These are phyloP conservation scores for Macrolepiota albuminosa DNA, from an alignment of 768 basidiomycete genomes.

Conservation along the genomic window DNA sequence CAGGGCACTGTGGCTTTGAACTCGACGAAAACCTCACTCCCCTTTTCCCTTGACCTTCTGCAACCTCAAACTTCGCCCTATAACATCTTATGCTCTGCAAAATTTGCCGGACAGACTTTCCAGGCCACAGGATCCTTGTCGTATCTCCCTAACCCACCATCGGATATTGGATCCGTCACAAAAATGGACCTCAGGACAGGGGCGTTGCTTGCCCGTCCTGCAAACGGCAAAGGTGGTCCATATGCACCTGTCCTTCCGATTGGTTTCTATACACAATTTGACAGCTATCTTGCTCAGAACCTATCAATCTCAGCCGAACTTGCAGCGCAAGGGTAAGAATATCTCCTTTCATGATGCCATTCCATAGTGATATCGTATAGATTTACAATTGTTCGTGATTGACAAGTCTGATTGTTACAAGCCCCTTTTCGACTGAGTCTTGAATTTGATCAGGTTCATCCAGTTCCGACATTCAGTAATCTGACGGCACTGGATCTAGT, in stretches of 20 bases:
- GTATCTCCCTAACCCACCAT: constrained; percentile 43
- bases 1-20: constrained; percentile 47
- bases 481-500: constrained; percentile 52
- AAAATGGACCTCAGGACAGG: constrained; percentile 62
- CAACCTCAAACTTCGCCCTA: constrained; percentile 37
- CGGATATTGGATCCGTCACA: constrained; percentile 49
- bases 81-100: constrained; percentile 34
- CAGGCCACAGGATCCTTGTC: constrained; percentile 39
- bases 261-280: constrained; percentile 69
- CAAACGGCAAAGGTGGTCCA: constrained; percentile 41
- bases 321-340: constrained; percentile 49
- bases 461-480: constrained; percentile 62
- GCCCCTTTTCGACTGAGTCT: constrained; percentile 6
- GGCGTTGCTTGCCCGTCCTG: constrained; percentile 46
- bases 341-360: neutral
- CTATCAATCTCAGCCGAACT: constrained; percentile 50
- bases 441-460: constrained; percentile 51
- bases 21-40: constrained; percentile 42
- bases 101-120: constrained; percentile 36
- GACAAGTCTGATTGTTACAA: neutral
- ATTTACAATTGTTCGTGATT: constrained; percentile 35
- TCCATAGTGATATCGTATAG: constrained; percentile 15
- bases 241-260: constrained; percentile 63
- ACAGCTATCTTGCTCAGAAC: constrained; percentile 48
- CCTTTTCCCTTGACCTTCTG: constrained; percentile 44